Evolutionary conservation across 257 asterid species (phyloP), one percentile per base, ranked within the genome.

Genomic region (Eucommia ulmoides): DNA sequence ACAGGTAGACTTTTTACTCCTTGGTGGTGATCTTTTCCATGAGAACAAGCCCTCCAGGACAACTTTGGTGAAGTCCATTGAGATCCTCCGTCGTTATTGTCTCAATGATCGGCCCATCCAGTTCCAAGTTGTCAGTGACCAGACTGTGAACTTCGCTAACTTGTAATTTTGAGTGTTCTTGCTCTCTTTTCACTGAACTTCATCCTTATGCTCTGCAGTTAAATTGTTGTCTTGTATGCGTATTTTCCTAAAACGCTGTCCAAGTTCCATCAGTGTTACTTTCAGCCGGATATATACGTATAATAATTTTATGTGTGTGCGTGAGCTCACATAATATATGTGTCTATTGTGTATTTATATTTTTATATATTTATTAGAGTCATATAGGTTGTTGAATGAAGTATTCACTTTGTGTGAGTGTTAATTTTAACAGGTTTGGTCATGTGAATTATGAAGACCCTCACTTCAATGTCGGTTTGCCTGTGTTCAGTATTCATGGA

Each of bases 381-480:
- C n/a, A n/a, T n/a, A n/a, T n/a, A n/a, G n/a, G n/a, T n/a, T n/a
- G n/a, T n/a, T n/a, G n/a, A n/a, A n/a, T n/a, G n/a, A n/a, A n/a
- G n/a, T n/a, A n/a, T n/a, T n/a, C n/a, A n/a, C 4, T n/a, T n/a
- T n/a, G 38, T 26, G 38, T 26, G 38, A 26, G 10, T 33, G 42
- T 2, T 2, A 8, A 33, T 33, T 2, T 33, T 33, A 17, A 33
- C 76, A 89, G 97, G 54, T 89, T 89, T 74, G 97, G 97, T 59
- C 94, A 85, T 49, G 98, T 89, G 54, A 89, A 89, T 71, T 89
- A 89, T 63, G 98, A 89, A 80, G 98, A 89, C 73, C 96, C 93
- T n/a, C 96, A 89, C 73, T 89, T 89, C 80, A 89, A 89, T 66
- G 96, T 89, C 54, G 98, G 98, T 59, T 67, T 89, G 74, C 98